Percentiles rank a stretch among this genome's conserved stretches.
Evolutionary conservation across 2,329 filamentous ascomycete genomes (phyloP).

Genomic region (Pseudomassariella vexata): DNA sequence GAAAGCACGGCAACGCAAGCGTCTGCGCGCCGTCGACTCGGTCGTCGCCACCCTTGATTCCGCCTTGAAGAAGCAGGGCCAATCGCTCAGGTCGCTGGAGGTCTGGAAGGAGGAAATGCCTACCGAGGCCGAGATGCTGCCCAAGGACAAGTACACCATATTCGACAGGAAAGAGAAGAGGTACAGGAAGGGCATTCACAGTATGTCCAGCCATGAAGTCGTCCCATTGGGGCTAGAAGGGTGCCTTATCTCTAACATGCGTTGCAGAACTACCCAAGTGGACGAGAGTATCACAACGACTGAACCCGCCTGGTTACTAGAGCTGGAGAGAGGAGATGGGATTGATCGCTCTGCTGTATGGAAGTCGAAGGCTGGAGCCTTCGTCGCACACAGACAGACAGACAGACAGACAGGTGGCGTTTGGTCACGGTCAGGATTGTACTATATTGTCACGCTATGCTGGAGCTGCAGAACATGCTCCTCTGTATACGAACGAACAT

Average conservation of each 20-base stretch:
- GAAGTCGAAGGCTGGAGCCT: too few relatives aligned
- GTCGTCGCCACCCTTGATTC: slow-evolving; percentile 79
- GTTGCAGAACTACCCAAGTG: slow-evolving; percentile 76
- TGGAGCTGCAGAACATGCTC: slow-evolving; percentile 3
- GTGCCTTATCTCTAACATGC: slow-evolving; percentile 7
- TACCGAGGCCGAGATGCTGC: slow-evolving; percentile 88
- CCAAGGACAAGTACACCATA: slow-evolving; percentile 95
- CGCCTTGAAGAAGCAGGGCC: slow-evolving; percentile 68
- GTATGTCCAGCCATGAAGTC: slow-evolving; percentile 48
- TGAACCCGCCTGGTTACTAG: slow-evolving; percentile 94
- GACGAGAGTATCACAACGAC: slow-evolving; percentile 88
- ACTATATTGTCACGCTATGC: slow-evolving; percentile 14
- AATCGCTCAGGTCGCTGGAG: slow-evolving; percentile 71
- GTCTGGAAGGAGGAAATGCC: slow-evolving; percentile 96
- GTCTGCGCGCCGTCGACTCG: slow-evolving; percentile 77
- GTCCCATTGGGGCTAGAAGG: not conserved
- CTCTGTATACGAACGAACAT: slow-evolving; percentile 5
- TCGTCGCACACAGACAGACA: too few relatives aligned
- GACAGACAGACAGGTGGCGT: too few relatives aligned
- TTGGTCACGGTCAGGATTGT: slow-evolving; percentile 8
- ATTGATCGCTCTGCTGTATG: too few relatives aligned
- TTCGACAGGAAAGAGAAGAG: slow-evolving; percentile 95
- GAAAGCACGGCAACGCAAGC: slow-evolving; percentile 79
- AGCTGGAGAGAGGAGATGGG: too few relatives aligned
- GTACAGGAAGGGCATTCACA: slow-evolving; percentile 96